Evolutionary conservation across 495 filamentous ascomycete genomes (phyloP).

Genomic region (Tetracladium setigerum): DNA sequence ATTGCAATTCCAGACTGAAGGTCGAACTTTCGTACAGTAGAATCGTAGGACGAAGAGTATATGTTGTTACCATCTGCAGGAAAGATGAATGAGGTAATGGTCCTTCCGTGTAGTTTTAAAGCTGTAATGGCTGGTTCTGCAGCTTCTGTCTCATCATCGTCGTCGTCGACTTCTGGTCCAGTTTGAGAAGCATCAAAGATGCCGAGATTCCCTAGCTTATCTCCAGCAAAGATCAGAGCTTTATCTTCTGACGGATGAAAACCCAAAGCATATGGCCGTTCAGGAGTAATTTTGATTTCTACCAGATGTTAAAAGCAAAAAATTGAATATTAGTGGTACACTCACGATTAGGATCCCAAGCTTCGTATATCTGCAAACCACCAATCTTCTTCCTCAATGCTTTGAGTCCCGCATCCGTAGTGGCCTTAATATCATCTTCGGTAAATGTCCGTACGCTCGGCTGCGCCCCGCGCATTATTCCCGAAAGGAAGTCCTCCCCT

Average conservation of each 20-base stretch:
- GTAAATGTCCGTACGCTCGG: conserved; percentile 76
- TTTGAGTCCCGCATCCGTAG: conserved; percentile 68
- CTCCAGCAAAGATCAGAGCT: conserved; percentile 86
- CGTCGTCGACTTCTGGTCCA: conserved; percentile 41
- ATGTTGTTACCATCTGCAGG: conserved; percentile 59
- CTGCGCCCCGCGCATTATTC: conserved; percentile 62
- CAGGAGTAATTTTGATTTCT: conserved; percentile 91
- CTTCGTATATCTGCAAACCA: conserved; percentile 70
- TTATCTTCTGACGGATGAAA: conserved; percentile 86
- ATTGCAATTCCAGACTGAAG: conserved; percentile 68
- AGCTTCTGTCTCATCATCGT: conserved; percentile 57
- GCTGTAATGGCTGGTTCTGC: conserved; percentile 70
- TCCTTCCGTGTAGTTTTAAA: conserved; percentile 83
- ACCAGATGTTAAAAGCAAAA: conserved; percentile 5
- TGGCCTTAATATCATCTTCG: conserved; percentile 72
- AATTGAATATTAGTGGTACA: background rate
- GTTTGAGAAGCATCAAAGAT: conserved; percentile 87
- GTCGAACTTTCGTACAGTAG: conserved; percentile 81
- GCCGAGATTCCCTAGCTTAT: conserved; percentile 90
- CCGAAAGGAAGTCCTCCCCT: conserved; percentile 43
- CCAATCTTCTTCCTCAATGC: conserved; percentile 74
- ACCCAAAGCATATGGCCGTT: conserved; percentile 78
- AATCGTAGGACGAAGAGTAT: conserved; percentile 90
- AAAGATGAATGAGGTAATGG: conserved; percentile 78
- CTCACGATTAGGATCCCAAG: conserved; percentile 69